These are phyloP conservation scores for Nephelium lappaceum DNA, from an alignment of 345 rosid genomes.

Conservation along the genomic window DNA sequence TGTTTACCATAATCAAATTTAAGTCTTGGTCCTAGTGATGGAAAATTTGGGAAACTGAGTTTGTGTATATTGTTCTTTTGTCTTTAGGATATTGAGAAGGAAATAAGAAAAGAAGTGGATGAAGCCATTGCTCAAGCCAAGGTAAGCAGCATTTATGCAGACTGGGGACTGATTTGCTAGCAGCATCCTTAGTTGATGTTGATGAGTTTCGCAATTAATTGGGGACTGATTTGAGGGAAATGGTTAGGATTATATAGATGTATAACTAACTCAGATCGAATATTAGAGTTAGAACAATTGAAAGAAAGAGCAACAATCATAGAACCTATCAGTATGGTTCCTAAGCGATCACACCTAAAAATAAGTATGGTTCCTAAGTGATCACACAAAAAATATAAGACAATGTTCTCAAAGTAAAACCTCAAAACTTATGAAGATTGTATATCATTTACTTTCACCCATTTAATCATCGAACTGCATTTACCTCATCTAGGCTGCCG, in stretches of 20 bases:
- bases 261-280: background rate
- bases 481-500: background rate
- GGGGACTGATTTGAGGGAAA: background rate
- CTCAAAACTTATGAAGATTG: background rate
- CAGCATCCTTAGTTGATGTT: background rate
- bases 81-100: conserved; percentile 88
- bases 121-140: conserved; percentile 96
- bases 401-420: background rate
- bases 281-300: background rate
- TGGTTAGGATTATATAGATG: background rate
- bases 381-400: background rate
- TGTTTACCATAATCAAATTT: background rate
- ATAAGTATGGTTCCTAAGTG: background rate
- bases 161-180: background rate
- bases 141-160: conserved; percentile 42
- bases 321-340: background rate
- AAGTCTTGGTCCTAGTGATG: background rate
- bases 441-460: background rate
- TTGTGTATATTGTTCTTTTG: background rate
- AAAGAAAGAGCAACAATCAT: background rate
- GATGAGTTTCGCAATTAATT: background rate
- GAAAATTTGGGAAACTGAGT: background rate
- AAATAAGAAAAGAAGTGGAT: conserved; percentile 86
- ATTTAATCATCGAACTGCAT: background rate
- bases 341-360: background rate